These are phyloP conservation scores for Phalaenopsis aphrodite DNA, from an alignment of 106 monocot genomes.

Conservation along the genomic window DNA sequence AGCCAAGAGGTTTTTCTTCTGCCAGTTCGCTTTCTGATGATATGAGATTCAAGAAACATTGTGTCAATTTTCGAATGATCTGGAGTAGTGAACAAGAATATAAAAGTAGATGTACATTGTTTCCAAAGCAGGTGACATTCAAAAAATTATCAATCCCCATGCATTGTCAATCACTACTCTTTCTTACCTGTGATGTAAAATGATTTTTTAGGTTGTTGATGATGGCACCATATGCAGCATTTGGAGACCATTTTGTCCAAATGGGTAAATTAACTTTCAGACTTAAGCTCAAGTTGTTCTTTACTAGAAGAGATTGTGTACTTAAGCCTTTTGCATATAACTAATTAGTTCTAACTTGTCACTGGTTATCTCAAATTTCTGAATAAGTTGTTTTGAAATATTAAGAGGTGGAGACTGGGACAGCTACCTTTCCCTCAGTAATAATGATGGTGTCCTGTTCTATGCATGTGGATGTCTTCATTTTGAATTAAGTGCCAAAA, in stretches of 20 bases:
- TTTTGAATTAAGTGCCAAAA: neutral
- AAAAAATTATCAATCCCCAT: neutral
- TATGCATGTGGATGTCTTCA: neutral
- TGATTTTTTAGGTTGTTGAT: conserved; percentile 43
- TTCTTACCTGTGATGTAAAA: neutral
- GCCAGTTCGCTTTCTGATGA: conserved; percentile 32
- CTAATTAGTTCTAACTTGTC: neutral
- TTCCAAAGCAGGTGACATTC: conserved; percentile 68
- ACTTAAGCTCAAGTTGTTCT: neutral
- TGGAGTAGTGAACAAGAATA: conserved; percentile 89
- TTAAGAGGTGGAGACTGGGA: neutral
- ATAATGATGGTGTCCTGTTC: neutral
- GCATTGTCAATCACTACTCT: neutral
- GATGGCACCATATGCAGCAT: conserved; percentile 67
- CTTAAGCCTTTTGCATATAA: neutral
- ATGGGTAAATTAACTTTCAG: conserved; percentile 50
- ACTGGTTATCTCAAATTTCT: neutral
- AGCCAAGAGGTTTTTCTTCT: conserved; percentile 33
- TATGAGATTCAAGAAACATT: conserved; percentile 54
- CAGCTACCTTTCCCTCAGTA: too few relatives aligned
- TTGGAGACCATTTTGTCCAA: conserved; percentile 85
- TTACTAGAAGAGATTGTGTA: neutral
- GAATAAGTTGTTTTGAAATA: neutral
- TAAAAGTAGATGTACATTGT: conserved; percentile 53
- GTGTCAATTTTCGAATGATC: conserved; percentile 78